phyloP scores from a whole-genome alignment of 1,284 basidiomycete species.

The Sanghuangporus baumii region DNA sequence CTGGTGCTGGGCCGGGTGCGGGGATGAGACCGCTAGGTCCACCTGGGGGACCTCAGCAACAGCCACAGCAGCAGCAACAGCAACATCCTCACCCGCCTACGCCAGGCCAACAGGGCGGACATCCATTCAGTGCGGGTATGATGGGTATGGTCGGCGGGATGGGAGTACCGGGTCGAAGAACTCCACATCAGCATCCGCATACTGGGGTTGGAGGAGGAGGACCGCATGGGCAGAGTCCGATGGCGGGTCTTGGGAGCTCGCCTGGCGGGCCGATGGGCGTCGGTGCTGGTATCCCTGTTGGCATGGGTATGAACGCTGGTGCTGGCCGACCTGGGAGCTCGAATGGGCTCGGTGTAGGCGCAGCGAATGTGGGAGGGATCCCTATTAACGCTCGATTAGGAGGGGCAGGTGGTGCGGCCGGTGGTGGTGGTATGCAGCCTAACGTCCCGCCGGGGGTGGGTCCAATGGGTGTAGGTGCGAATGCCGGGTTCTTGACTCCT shows the following conservation, averaged over 20 bases:
- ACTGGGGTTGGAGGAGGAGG: neutral
- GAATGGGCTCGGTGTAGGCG: neutral
- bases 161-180: conserved; percentile 8
- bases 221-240: conserved; percentile 12
- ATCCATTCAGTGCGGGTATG: neutral
- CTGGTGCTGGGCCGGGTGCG: neutral
- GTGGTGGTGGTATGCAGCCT: neutral
- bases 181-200: conserved; percentile 1
- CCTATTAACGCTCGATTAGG: neutral
- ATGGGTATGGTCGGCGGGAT: neutral
- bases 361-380: neutral
- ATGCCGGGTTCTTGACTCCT: neutral
- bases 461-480: neutral
- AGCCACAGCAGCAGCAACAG: neutral
- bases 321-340: conserved; percentile 11
- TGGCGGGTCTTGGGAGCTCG: conserved; percentile 10
- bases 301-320: neutral
- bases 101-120: neutral
- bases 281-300: neutral
- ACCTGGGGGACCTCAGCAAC: neutral
- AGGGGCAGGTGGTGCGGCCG: neutral
- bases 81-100: neutral
- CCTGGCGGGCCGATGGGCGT: neutral
- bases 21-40: neutral
- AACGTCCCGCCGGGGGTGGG: neutral